phyloP scores from a whole-genome alignment of 148 eudicot genomes.

The Nepenthes gracilis region DNA sequence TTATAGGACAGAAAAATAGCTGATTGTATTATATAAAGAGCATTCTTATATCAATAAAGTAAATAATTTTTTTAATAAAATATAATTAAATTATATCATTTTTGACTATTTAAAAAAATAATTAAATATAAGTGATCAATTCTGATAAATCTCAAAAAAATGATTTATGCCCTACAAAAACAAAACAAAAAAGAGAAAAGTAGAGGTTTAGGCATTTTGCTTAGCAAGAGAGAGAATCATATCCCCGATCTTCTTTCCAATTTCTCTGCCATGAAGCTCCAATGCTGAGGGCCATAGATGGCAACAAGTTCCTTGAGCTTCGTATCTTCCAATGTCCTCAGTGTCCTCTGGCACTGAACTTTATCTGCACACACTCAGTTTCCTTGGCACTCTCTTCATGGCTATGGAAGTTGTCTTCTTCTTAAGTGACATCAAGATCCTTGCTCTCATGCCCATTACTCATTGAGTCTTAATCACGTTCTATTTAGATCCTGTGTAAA shows the following conservation, averaged over 20 bases:
- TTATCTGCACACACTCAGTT: slow-evolving; percentile 9
- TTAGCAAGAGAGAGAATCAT: neutral
- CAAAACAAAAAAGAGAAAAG: neutral
- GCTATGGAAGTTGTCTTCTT: neutral
- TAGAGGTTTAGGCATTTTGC: too few relatives aligned
- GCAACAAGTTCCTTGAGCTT: slow-evolving; percentile 79
- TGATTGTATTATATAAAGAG: too few relatives aligned
- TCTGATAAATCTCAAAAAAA: neutral
- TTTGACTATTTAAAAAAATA: too few relatives aligned
- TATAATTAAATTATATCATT: too few relatives aligned
- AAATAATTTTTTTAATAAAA: too few relatives aligned
- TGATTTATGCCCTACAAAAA: too few relatives aligned
- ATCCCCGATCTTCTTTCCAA: slow-evolving; percentile 78
- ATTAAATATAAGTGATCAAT: neutral
- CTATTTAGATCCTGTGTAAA: too few relatives aligned
- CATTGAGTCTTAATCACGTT: too few relatives aligned
- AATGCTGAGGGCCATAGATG: slow-evolving; percentile 79
- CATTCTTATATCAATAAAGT: too few relatives aligned
- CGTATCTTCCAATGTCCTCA: slow-evolving; percentile 74
- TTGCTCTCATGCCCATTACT: slow-evolving; percentile 9
- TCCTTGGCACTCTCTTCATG: slow-evolving; percentile 7
- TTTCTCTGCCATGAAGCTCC: slow-evolving; percentile 85
- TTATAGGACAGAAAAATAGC: too few relatives aligned
- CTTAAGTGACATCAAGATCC: slow-evolving; percentile 20
- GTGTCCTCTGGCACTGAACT: slow-evolving; percentile 74